Evolutionary conservation across 192 early-diverging fungal species (phyloP), one percentile per base, ranked within the genome.

Genomic region (Lobosporangium transversale): DNA sequence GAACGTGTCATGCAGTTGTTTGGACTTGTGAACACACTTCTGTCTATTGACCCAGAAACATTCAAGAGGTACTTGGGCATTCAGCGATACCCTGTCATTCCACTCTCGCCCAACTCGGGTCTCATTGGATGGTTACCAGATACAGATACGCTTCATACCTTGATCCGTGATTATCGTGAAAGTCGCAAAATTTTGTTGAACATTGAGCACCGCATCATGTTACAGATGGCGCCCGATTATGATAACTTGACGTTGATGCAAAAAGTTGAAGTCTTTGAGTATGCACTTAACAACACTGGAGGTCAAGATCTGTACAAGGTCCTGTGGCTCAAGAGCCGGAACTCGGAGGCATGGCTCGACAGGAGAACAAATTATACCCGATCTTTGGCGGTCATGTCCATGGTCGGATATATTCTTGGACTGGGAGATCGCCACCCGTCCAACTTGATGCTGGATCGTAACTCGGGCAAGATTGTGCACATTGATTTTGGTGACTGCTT

Each of bases 1-100:
- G 98, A 99, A 83, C 91, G 98, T 49, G 96, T 95, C 14, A 99
- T 99, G 96, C 97, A 99, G 79, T 70, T 98, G 33, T 99, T 99
- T 85, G 96, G 94, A 17, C 88, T 99, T 26, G 93, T 99, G 40
- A 99, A 98, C 78, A 96, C 95, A 4, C 69, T 98, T 24, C 85
- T 99, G 0, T 82, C 81, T 6, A 81, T 81, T 6, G 94, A 98
- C 70, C 68, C 92, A 0, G 94, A 97, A 58, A 97, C 96, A 1
- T 92, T 96, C 71, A 93, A 93, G 59, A 82, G 96, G 18, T 95
- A 97, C 78, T 82, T 99, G 20, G 90, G 86, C 32, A 99, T 99
- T 43, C 90, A 95, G 60, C 83, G 91, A 23, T 98, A 92, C 80
- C 89, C 96, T 18, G 95, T 93, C 35, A 92, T 96, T 58, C 96